Evolutionary conservation across 202 grass and related monocot genomes (phyloP), one percentile per base, ranked within the genome.

Genomic region (Setaria italica): DNA sequence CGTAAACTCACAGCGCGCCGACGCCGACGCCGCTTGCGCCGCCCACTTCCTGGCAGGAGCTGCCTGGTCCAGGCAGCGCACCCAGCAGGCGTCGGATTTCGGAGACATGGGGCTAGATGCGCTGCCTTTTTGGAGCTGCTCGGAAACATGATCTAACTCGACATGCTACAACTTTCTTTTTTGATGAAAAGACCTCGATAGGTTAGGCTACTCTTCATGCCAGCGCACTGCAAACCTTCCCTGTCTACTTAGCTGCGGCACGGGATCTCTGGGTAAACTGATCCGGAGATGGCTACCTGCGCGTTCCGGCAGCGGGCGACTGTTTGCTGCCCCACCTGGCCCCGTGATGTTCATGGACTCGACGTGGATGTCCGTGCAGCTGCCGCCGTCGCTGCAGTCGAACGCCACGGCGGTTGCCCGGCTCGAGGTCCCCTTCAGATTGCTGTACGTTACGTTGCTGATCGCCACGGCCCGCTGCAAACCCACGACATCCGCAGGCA

Each of bases 361-460:
- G 50, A 93, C 67, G 3, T 68, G 47, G 85, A 93, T 87, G 2
- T 25, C 60, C 0, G 17, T 74, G 82, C 88, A 90, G 58, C 81
- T 25, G 10, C 37, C 62, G 5, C 30, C 70, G 62, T 20, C 11
- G 72, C 88, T 53, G 71, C 91, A 88, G 34, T 88, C 39, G 7
- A 93, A 67, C 4, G 17, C 64, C 9, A 90, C 82, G 10, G 91
- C 88, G 11, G 74, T 82, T 12, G 11, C 4, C 12, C 2, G 63
- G 11, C 60, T 62, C 10, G 88, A 88, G 1, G 91, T 88, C 25
- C 91, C 91, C 0, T 0, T 33, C 29, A 90, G 60, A 4, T 85
- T 66, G 55, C 29, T 60, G 39, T 79, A 90, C 2, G 73, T 85
- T 6, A 90, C 49, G 67, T 79, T 55, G 21, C 88, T 90, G 37